Evolutionary conservation across 768 basidiomycete species (phyloP).

Genomic region (Rhizopogon vinicolor): DNA sequence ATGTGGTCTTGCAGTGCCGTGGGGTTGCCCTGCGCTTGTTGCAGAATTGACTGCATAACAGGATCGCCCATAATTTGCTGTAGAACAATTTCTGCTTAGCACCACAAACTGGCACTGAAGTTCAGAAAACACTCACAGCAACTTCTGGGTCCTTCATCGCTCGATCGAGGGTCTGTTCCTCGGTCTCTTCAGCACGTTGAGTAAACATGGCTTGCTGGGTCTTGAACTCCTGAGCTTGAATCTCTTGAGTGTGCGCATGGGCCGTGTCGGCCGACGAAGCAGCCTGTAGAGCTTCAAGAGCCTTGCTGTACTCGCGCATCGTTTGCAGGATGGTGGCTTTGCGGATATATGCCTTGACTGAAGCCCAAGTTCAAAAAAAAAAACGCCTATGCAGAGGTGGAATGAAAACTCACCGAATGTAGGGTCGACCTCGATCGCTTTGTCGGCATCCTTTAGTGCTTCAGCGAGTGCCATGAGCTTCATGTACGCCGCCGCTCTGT

Average conservation of each 20-base stretch:
- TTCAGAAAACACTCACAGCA: slow-evolving; percentile 50
- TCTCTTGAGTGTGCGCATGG: slow-evolving; percentile 79
- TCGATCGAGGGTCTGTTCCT: slow-evolving; percentile 88
- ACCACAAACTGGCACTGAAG: not conserved
- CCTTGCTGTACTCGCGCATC: slow-evolving; percentile 91
- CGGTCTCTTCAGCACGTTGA: slow-evolving; percentile 79
- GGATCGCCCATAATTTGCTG: slow-evolving; percentile 87
- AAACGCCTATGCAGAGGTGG: not conserved
- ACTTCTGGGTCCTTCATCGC: slow-evolving; percentile 99
- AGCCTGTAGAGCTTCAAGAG: slow-evolving; percentile 76
- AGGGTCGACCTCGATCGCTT: slow-evolving; percentile 89
- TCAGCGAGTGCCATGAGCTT: slow-evolving; percentile 93
- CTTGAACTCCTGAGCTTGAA: slow-evolving; percentile 76
- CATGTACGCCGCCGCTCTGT: slow-evolving; percentile 96
- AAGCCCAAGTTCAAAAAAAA: not conserved
- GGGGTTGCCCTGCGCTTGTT: slow-evolving; percentile 90
- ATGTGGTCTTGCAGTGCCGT: slow-evolving; percentile 91
- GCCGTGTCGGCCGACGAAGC: slow-evolving; percentile 79
- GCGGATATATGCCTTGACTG: slow-evolving; percentile 92
- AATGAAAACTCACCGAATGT: slow-evolving; percentile 56
- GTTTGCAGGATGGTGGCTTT: slow-evolving; percentile 80
- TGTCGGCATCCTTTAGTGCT: slow-evolving; percentile 92
- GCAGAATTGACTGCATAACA: slow-evolving; percentile 90
- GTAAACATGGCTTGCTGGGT: slow-evolving; percentile 72
- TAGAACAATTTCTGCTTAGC: slow-evolving; percentile 4